A percentile compares a stretch with the other conserved stretches of the same genome.
These are phyloP conservation scores for Penicillium sclerotigenum DNA, from an alignment of 2,329 filamentous ascomycete species.

Conservation along the genomic window DNA sequence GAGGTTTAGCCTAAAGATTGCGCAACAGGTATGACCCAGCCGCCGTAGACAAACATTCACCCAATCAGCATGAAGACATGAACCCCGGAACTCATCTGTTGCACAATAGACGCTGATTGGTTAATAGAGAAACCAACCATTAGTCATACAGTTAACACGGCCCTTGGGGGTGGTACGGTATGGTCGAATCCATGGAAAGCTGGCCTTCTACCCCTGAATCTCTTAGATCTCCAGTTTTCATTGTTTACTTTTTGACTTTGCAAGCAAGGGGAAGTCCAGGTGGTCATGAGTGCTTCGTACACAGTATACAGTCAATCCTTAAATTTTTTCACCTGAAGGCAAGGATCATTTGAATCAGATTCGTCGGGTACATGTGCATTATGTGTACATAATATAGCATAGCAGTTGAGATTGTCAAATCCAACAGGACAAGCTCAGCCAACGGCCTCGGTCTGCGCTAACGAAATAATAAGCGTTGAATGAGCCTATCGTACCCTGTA, in stretches of 20 bases:
- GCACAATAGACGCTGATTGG: not conserved
- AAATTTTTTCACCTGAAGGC: not conserved
- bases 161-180: not conserved
- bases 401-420: not conserved
- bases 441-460: constrained; percentile 1
- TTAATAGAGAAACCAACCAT: not conserved
- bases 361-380: not conserved
- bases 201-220: not conserved
- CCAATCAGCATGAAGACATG: not conserved
- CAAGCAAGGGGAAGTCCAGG: not conserved
- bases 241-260: not conserved
- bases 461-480: not conserved
- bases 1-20: not conserved
- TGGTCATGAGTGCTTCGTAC: not conserved
- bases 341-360: not conserved
- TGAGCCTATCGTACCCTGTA: constrained; percentile 15
- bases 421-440: not conserved
- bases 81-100: not conserved
- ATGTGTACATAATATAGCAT: not conserved
- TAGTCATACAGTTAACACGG: not conserved
- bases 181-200: not conserved
- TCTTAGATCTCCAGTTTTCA: not conserved
- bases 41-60: not conserved
- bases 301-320: not conserved
- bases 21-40: not conserved